Percentiles rank a stretch among this genome's conserved stretches.
Conservation (phyloP, 768 basidiomycete genomes). For the Wakefieldia striispora region DNA sequence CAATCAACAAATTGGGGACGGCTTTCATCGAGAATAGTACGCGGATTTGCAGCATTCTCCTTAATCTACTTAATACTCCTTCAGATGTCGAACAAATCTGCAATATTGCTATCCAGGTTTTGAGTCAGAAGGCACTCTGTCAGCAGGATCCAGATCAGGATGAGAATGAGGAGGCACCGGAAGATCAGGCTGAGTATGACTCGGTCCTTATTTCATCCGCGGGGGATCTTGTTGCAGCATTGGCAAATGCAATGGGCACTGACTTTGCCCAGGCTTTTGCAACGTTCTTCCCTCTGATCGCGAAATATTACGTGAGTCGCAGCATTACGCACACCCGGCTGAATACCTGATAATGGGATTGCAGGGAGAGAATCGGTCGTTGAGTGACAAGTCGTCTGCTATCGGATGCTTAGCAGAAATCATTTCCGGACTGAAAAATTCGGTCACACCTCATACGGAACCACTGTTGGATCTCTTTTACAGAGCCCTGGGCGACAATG, state of each 20-base stretch:
- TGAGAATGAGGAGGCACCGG: conserved; percentile 79
- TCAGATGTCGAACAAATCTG: conserved; percentile 76
- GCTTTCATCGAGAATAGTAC: conserved; percentile 76
- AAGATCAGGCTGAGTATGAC: conserved; percentile 94
- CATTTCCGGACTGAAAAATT: conserved; percentile 85
- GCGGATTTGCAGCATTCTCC: conserved; percentile 28
- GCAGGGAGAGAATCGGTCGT: conserved; percentile 81
- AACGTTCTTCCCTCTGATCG: conserved; percentile 86
- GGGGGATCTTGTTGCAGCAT: conserved; percentile 86
- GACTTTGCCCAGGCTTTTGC: conserved; percentile 82
- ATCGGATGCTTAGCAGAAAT: conserved; percentile 96
- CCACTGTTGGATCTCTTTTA: conserved; percentile 82
- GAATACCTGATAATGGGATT: background rate
- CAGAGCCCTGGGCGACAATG: conserved; percentile 75
- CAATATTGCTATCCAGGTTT: conserved; percentile 76
- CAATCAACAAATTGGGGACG: conserved; percentile 89
- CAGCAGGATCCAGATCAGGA: conserved; percentile 96
- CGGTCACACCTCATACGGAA: conserved; percentile 82
- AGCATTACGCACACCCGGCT: background rate
- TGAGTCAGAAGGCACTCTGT: conserved; percentile 93
- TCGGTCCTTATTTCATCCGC: conserved; percentile 93
- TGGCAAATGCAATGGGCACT: conserved; percentile 81
- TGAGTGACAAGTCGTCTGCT: conserved; percentile 89
- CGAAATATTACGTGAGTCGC: conserved; percentile 83
- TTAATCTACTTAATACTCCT: conserved; percentile 4